Base-by-base conservation (phyloP, 208 protist genomes). In the Porcisia deanei region DNA sequence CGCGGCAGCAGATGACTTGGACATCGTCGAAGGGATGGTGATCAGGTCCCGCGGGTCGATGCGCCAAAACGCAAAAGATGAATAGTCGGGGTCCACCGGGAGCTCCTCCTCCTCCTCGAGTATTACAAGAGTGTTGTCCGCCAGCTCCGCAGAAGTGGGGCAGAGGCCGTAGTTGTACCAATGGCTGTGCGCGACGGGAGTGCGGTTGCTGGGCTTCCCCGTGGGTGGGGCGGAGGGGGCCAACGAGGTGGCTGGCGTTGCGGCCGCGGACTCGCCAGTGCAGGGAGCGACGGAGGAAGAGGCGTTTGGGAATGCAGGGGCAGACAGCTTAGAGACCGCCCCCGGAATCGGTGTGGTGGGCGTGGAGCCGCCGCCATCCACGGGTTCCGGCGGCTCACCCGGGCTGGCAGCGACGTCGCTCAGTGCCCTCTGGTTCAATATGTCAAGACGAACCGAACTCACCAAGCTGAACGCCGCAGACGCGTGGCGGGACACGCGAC, bases 51-150 rank as follows among this genome's bases (percentile, higher is more conserved):
- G n/a, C 41, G 92, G 94, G 69, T 87, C 83, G 34, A 94, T 74
- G 72, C 88, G 86, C 94, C 94, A 97, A 74, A 89, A 96, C 43
- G 87, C 85, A 71, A 87, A 96, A 2, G 82, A 85, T 71, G 87
- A 77, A 76, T 93, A 97, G 18, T 97, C 92, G 3, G 82, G 59
- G 60, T 94, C 90, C 14, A 85, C 71, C 25, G 72, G 69, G 30
- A 88, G 66, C 59, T 94, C 74, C 52, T 84, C 80, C 47, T 80
- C 70, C 30, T 49, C 71, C 16, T 6, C 30, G 9, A 52, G 8
- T 54, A 30, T 61, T 18, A 4, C 67, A 14, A 6, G 25, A 18
- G 37, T 25, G 30, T 30, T 53, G 30, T 72, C 34, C 30, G 30
- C n/a, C 49, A 72, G 34, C 49, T 60, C 67, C 1, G 49, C 10